Conservation (phyloP, 164 flowering plant species). For the grape (Vitis vinifera) region ASM3070453v1 NC_081807.1:3201001-3201500, state of each 20-base stretch:
- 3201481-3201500: neutral
- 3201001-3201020: constrained; percentile 29
- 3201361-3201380: neutral
- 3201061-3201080: constrained; percentile 45
- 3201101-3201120: constrained; percentile 26
- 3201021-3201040: constrained; percentile 34
- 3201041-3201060: constrained; percentile 31
- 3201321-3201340: constrained; percentile 41
- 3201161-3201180: constrained; percentile 38
- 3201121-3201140: constrained; percentile 28
- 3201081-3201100: constrained; percentile 28
- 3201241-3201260: constrained; percentile 48
- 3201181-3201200: constrained; percentile 52
- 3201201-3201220: constrained; percentile 50
- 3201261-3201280: constrained; percentile 28
- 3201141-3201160: constrained; percentile 22
- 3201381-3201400: constrained; percentile 7
- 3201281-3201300: constrained; percentile 35
- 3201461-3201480: neutral
- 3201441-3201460: constrained; percentile 2
- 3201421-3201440: neutral
- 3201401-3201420: constrained; percentile 18
- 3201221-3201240: constrained; percentile 49
- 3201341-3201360: neutral
- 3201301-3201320: constrained; percentile 32